Base-by-base conservation (phyloP, 1,284 basidiomycete species). In the Rhodotorula sp. region DNA sequence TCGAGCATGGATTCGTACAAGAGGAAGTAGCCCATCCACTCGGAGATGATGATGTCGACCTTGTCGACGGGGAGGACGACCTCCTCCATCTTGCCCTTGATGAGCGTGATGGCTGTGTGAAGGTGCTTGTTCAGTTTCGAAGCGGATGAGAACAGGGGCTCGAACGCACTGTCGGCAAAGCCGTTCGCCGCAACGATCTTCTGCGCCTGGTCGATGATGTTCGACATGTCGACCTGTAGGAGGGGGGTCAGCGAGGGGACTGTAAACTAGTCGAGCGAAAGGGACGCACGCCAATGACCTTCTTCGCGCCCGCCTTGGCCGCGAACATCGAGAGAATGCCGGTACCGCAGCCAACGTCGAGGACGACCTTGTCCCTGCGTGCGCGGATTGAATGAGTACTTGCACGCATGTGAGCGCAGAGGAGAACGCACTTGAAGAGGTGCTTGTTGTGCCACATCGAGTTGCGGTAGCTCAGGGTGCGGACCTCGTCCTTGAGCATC, bases 1-100 rank as follows among this genome's bases (percentile, higher is more conserved):
- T 99, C 96, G 76, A 99, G 88, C 97, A 99, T 99, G 81, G 93
- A 96, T 82, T 99, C 97, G 85, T 99, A 99, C 41, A 99, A 88
- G 44, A 78, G 69, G 85, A 93, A 93, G 82, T 94, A 94, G 52
- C 93, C 93, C 93, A 97, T 97, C 93, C 93, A 97, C 82, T 99
- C 97, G 71, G 95, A 98, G 81, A 99, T 93, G 85, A 99, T 98
- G 82, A 99, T 97, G 82, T 99, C 97, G 80, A 93, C 96, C 81
- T 94, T 84, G 75, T 91, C 83, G 79, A 94, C 88, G 9, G 94
- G 93, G 56, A 79, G 68, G 60, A 71, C 87, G 70, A 81, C 71
- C 78, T 83, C 95, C 83, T 99, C 96, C 72, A 99, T 89, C 84
- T 99, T 99, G 74, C 96, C 96, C 84, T 99, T 98, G 79, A 99